Conservation (phyloP, 1,284 basidiomycete genomes). For the Paramarasmius palmivorus region DNA sequence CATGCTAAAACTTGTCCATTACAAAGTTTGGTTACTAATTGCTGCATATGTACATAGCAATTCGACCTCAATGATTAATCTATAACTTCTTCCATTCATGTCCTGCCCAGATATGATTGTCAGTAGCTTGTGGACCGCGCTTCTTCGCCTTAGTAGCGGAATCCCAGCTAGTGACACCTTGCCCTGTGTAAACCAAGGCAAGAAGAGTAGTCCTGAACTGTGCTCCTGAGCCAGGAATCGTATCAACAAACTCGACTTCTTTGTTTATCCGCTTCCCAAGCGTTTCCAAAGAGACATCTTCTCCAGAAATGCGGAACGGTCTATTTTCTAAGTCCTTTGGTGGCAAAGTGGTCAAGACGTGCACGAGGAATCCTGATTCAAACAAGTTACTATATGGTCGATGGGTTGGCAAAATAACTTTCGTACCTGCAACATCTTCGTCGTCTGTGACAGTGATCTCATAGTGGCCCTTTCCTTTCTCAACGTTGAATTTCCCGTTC, state of each 20-base stretch:
- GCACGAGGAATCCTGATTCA: constrained; percentile 26
- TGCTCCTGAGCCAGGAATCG: constrained; percentile 8
- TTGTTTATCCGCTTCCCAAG: constrained; percentile 18
- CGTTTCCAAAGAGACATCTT: constrained; percentile 19
- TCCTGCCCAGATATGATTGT: constrained; percentile 23
- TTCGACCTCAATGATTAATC: too few relatives aligned
- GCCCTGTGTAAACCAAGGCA: neutral
- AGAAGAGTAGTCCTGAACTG: neutral
- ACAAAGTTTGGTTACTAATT: too few relatives aligned
- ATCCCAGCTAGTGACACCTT: constrained; percentile 16
- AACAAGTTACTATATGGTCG: neutral
- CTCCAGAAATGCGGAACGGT: constrained; percentile 28
- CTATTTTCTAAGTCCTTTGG: constrained; percentile 22
- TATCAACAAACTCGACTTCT: constrained; percentile 16
- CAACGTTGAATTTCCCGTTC: too few relatives aligned
- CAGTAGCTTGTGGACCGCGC: constrained; percentile 9
- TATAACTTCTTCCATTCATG: constrained; percentile 20
- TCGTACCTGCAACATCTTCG: too few relatives aligned
- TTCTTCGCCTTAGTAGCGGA: constrained; percentile 4
- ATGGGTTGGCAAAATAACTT: too few relatives aligned
- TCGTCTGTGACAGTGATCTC: too few relatives aligned
- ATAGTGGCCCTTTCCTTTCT: too few relatives aligned
- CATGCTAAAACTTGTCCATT: too few relatives aligned
- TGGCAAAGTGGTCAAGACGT: constrained; percentile 27
- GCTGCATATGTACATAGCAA: too few relatives aligned